Conservation (phyloP, 768 basidiomycete species). For the Suillus luteus region DNA sequence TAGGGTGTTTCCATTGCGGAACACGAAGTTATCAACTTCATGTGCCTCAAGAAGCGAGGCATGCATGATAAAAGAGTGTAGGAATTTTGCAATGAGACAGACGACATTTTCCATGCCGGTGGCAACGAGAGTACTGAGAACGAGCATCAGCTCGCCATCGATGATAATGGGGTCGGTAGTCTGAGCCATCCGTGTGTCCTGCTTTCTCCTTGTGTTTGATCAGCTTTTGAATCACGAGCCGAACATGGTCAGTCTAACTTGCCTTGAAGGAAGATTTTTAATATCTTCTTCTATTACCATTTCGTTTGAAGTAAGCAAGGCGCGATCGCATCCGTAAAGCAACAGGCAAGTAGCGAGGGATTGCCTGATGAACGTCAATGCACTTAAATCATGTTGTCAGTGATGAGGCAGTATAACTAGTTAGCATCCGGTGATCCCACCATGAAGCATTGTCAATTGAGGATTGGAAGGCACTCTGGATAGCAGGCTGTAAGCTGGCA, state of each 20-base stretch:
- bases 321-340: conserved; percentile 66
- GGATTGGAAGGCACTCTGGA: conserved; percentile 41
- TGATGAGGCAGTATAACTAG: not conserved
- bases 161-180: conserved; percentile 62
- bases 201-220: conserved; percentile 45
- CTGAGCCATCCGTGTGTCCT: conserved; percentile 41
- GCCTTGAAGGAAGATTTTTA: conserved; percentile 59
- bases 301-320: conserved; percentile 43
- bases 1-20: conserved; percentile 61
- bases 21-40: conserved; percentile 73
- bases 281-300: conserved; percentile 53
- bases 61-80: conserved; percentile 59
- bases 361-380: conserved; percentile 57
- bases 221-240: not conserved
- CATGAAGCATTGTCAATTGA: conserved; percentile 31
- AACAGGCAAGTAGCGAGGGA: conserved; percentile 63
- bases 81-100: conserved; percentile 59
- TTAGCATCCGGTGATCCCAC: conserved; percentile 30
- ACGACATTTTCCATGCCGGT: conserved; percentile 51
- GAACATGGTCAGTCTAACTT: conserved; percentile 20
- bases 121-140: conserved; percentile 52
- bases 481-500: conserved; percentile 39
- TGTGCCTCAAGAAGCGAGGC: conserved; percentile 62
- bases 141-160: conserved; percentile 55
- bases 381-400: conserved; percentile 8